Evolutionary conservation across 1,284 basidiomycete genomes (phyloP).

Genomic region (Sanghuangporus sanghuang): DNA sequence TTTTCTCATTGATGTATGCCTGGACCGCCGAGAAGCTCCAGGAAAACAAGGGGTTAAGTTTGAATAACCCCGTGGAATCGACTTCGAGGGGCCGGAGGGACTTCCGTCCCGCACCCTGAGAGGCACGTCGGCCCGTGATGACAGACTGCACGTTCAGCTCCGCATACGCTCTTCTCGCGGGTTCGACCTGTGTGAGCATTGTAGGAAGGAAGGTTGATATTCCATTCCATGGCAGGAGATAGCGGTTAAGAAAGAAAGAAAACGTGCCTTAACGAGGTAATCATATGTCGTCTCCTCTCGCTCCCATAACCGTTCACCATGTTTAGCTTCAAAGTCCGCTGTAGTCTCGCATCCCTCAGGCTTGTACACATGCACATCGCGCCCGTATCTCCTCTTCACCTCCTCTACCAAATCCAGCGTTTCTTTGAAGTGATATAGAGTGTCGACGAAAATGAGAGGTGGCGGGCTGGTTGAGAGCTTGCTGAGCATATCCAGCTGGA

Average conservation of each 20-base stretch:
- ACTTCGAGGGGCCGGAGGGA: constrained; percentile 84
- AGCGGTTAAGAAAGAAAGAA: background rate
- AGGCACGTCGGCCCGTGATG: constrained; percentile 90
- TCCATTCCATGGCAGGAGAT: background rate
- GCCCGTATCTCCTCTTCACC: constrained; percentile 72
- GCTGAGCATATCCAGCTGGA: constrained; percentile 88
- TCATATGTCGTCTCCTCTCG: constrained; percentile 87
- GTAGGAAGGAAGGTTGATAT: background rate
- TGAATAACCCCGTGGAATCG: constrained; percentile 88
- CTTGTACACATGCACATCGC: constrained; percentile 74
- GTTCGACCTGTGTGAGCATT: constrained; percentile 68
- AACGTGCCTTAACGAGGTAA: constrained; percentile 82
- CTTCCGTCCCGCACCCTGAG: constrained; percentile 87
- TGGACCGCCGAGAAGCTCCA: constrained; percentile 90
- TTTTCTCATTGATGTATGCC: constrained; percentile 78
- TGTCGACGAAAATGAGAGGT: constrained; percentile 90
- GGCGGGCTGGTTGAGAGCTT: constrained; percentile 64
- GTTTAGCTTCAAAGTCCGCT: constrained; percentile 75
- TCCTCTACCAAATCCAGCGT: constrained; percentile 85
- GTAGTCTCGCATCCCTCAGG: constrained; percentile 70
- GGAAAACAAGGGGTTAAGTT: constrained; percentile 90
- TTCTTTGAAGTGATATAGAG: constrained; percentile 93
- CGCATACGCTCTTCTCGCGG: constrained; percentile 84
- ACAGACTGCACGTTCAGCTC: constrained; percentile 81
- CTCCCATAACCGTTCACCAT: constrained; percentile 87